Percentiles rank a stretch among this genome's conserved stretches.
Evolutionary conservation across 169 alveolate species (phyloP).

Genomic region (Theileria sp.): DNA sequence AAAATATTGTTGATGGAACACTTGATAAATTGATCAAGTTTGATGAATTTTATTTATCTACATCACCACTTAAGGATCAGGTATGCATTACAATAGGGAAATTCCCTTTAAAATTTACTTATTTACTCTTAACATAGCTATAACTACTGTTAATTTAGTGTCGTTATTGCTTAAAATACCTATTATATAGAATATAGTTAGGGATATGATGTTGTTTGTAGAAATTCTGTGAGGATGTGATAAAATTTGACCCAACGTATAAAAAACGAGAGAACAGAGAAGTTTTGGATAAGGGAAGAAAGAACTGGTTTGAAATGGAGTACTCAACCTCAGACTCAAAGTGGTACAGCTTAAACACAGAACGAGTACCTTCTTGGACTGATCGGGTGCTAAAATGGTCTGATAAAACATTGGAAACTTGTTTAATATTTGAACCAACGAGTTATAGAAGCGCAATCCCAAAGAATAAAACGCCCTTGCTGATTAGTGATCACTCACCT

Average conservation of each 20-base stretch:
- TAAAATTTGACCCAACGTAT: conserved; percentile 78
- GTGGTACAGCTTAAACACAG: conserved; percentile 79
- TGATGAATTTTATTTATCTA: conserved; percentile 38
- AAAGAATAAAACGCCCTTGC: conserved; percentile 42
- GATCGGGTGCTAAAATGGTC: conserved; percentile 80
- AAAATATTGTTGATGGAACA: not conserved
- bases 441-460: conserved; percentile 69
- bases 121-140: not conserved
- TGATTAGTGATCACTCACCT: conserved; percentile 78
- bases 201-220: conserved; percentile 17
- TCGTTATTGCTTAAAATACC: too few species aligned
- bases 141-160: too few species aligned
- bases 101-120: not conserved
- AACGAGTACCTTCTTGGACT: conserved; percentile 81
- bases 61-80: conserved; percentile 40
- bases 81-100: conserved; percentile 31
- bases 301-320: conserved; percentile 76
- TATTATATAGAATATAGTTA: not conserved
- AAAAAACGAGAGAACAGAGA: conserved; percentile 80
- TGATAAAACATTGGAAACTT: conserved; percentile 57
- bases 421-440: conserved; percentile 66
- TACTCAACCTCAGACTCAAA: conserved; percentile 73
- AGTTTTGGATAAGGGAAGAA: conserved; percentile 58
- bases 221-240: conserved; percentile 77
- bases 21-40: conserved; percentile 25